phyloP scores from a whole-genome alignment of 768 basidiomycete genomes.

The Agrocybe chaxingu region DNA sequence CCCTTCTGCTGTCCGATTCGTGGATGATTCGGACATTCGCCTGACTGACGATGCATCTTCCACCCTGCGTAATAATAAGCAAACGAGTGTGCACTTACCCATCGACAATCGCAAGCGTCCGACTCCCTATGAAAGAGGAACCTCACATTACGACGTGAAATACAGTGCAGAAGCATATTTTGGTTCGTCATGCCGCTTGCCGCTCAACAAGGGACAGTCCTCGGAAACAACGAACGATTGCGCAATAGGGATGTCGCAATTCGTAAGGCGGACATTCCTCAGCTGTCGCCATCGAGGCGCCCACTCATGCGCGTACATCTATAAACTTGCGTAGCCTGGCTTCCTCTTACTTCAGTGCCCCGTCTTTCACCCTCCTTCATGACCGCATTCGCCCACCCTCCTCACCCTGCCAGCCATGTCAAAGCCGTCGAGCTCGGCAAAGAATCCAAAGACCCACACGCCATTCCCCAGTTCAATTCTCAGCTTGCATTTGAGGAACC shows the following conservation, averaged over 20 bases:
- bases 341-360: neutral
- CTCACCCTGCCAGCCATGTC: constrained; percentile 21
- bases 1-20: too few species aligned
- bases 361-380: constrained; percentile 13
- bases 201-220: neutral
- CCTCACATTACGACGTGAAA: neutral
- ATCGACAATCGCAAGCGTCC: too few species aligned
- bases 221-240: constrained; percentile 1
- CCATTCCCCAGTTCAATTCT: constrained; percentile 16
- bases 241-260: constrained; percentile 16
- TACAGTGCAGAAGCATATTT: neutral
- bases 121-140: too few species aligned
- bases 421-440: neutral
- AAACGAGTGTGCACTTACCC: too few species aligned
- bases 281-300: neutral
- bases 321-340: neutral
- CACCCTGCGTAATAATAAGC: too few species aligned
- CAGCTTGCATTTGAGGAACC: constrained; percentile 28
- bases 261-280: neutral
- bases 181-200: neutral
- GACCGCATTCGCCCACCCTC: constrained; percentile 25
- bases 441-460: constrained; percentile 13
- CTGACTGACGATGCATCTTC: too few species aligned
- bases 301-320: neutral
- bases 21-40: too few species aligned